Evolutionary conservation across 2,329 filamentous ascomycete species (phyloP).

Genomic region (Paracoccidioides brasiliensis): DNA sequence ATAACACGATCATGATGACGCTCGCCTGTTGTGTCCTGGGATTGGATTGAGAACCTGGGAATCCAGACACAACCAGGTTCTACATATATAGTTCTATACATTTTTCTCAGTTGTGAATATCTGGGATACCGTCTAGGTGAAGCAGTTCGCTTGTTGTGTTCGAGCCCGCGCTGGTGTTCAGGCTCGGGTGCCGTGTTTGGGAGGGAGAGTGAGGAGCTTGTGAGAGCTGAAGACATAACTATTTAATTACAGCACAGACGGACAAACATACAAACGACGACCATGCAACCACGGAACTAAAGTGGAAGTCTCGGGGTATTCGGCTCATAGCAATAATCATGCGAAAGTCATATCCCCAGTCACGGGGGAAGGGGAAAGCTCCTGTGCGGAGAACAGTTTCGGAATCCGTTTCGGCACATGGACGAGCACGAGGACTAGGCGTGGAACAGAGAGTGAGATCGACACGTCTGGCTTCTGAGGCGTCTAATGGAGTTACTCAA

Average conservation of each 20-base stretch:
- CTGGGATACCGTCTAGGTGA: too few relatives aligned
- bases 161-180: too few relatives aligned
- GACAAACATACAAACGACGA: too few relatives aligned
- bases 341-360: background rate
- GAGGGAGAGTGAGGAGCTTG: too few relatives aligned
- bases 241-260: too few relatives aligned
- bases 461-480: background rate
- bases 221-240: too few relatives aligned
- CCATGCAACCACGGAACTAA: too few relatives aligned
- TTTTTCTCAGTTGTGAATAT: too few relatives aligned
- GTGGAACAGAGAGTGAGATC: too few relatives aligned
- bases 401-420: background rate
- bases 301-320: background rate
- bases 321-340: background rate
- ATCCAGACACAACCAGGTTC: background rate
- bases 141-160: too few relatives aligned
- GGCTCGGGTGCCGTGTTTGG: too few relatives aligned
- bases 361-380: background rate
- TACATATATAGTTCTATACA: too few relatives aligned
- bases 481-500: slow-evolving; percentile 22
- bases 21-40: background rate
- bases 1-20: background rate
- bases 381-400: background rate
- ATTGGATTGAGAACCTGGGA: background rate
- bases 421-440: background rate